phyloP scores from a whole-genome alignment of 2,329 filamentous ascomycete genomes.

The Claviceps humidiphila region DNA sequence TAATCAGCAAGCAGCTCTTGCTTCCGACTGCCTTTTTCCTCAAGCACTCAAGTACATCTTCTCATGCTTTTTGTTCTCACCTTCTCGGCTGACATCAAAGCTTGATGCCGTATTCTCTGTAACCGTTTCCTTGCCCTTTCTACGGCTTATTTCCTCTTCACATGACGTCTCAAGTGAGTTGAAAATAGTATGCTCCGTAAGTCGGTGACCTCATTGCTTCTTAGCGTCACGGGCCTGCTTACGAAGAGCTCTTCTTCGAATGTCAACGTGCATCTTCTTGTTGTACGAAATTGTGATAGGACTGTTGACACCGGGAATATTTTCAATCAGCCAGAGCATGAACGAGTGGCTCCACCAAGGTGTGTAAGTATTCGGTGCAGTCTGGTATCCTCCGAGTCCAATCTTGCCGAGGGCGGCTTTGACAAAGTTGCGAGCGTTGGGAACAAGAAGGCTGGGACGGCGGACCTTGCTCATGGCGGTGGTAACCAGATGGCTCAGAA shows the following conservation, averaged over 20 bases:
- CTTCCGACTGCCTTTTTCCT: neutral
- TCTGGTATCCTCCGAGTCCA: slow-evolving; percentile 66
- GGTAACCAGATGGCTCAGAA: slow-evolving; percentile 85
- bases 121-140: neutral
- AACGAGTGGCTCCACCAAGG: slow-evolving; percentile 88
- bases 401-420: slow-evolving; percentile 66
- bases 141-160: neutral
- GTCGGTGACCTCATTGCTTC: slow-evolving; percentile 32
- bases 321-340: slow-evolving; percentile 71
- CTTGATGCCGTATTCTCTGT: neutral
- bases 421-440: slow-evolving; percentile 73
- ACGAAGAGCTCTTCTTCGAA: slow-evolving; percentile 66
- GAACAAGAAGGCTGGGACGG: slow-evolving; percentile 62
- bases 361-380: slow-evolving; percentile 70
- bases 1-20: neutral
- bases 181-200: neutral
- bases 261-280: slow-evolving; percentile 64
- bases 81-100: neutral
- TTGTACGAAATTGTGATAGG: slow-evolving; percentile 35
- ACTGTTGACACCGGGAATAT: slow-evolving; percentile 37
- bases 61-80: neutral
- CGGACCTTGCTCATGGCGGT: slow-evolving; percentile 96
- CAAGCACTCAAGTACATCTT: neutral
- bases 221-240: slow-evolving; percentile 76
- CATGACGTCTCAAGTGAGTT: neutral